Base-by-base conservation (phyloP, 805 yeast genomes). In the Ogataea chonburiensis region DNA sequence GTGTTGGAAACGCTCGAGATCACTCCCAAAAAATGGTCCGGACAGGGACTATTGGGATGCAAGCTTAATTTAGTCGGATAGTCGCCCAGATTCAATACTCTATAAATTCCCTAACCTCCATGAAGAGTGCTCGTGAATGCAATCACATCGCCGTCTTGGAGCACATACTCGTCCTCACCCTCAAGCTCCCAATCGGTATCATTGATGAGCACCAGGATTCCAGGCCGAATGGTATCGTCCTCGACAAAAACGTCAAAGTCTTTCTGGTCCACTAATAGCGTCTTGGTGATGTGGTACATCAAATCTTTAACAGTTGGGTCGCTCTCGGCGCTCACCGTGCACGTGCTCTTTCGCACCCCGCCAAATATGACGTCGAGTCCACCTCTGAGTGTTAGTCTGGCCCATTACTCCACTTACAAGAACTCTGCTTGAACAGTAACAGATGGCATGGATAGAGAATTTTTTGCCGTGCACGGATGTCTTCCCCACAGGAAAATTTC, bases 141-240 rank as follows among this genome's bases (percentile, higher is more conserved):
- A 24, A 91, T 72, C 15, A 76, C 69, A 59, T 91, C 98, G 9
- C 84, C 81, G 31, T 73, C 63, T 58, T 86, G 83, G 11, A 93
- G 58, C n/a, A 69, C 77, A 53, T 88, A 88, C 7, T 76, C 82
- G 50, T 86, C 88, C 60, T 81, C 88, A 8, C 87, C 98, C 58
- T 88, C 95, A 10, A 91, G 63, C 54, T 91, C 98, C 98, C 98
- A 91, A 63, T 91, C 98, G 0, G 95, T 79, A 56, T 91, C 98
- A 55, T 91, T 91, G 44, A 91, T 83, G 38, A 91, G 70, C 7
- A 93, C 96, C 43, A 91, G 66, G 30, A 91, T 86, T 2, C 98
- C 98, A 0, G 98, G 96, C 33, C 98, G 77, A 10, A 87, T 79
- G 1, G 81, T 74, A 8, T 69, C 95, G 48, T 86, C 89, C 50